Evolutionary conservation across 1,284 basidiomycete species (phyloP).

Genomic region (Anthracocystis walkeri): DNA sequence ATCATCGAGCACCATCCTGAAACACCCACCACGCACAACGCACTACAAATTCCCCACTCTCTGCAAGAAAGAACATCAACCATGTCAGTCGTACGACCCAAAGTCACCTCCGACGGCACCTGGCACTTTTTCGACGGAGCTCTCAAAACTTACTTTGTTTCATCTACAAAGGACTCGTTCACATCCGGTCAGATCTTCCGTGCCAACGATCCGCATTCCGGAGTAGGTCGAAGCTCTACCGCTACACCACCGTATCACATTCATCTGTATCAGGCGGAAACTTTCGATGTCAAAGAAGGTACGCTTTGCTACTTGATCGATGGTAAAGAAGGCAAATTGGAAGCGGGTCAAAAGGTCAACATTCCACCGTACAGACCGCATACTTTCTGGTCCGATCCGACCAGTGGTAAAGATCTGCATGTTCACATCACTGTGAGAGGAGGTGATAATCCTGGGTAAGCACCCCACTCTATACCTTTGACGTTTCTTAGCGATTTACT

Average conservation of each 20-base stretch:
- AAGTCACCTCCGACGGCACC: conserved; percentile 38
- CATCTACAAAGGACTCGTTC: conserved; percentile 26
- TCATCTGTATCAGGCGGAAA: conserved; percentile 67
- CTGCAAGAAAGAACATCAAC: not conserved
- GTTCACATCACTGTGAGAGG: conserved; percentile 67
- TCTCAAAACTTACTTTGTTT: conserved; percentile 47
- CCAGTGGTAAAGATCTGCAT: conserved; percentile 60
- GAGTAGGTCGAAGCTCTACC: conserved; percentile 56
- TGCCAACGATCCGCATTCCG: conserved; percentile 59
- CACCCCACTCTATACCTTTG: not conserved
- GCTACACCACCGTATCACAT: conserved; percentile 69
- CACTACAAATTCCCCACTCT: not conserved
- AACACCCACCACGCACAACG: not conserved
- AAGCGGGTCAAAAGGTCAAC: conserved; percentile 60
- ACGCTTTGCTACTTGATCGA: conserved; percentile 67
- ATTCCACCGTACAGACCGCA: conserved; percentile 65
- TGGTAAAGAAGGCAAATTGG: conserved; percentile 62
- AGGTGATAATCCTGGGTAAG: conserved; percentile 61
- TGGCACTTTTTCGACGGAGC: conserved; percentile 58
- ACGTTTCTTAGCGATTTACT: no score
- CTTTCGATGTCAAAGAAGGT: conserved; percentile 64
- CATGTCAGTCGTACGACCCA: conserved; percentile 45
- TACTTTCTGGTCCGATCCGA: conserved; percentile 68
- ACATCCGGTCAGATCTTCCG: conserved; percentile 66
- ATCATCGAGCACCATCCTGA: no score